A percentile compares a stretch with the other conserved stretches of the same genome.
Conservation (phyloP, 129 eudicot species). For the Cynara cardunculus region DNA sequence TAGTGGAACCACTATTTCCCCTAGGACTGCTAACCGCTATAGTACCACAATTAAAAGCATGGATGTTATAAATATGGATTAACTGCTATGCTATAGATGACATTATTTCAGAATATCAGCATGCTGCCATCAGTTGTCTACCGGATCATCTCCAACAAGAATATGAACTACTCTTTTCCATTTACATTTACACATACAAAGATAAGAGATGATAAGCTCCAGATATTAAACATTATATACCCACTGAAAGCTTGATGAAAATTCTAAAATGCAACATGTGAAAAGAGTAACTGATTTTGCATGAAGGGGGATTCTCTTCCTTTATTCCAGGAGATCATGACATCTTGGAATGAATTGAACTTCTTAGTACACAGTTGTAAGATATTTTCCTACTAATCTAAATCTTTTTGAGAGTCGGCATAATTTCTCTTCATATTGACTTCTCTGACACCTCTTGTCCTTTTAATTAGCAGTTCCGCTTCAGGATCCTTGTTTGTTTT, state of each 20-base stretch:
- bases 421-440: too few species aligned
- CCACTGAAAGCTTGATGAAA: neutral
- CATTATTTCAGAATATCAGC: neutral
- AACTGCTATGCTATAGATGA: neutral
- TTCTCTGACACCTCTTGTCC: too few species aligned
- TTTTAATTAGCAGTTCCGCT: too few species aligned
- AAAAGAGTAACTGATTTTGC: neutral
- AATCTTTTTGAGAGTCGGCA: too few species aligned
- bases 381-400: neutral
- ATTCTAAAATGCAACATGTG: neutral
- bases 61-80: neutral
- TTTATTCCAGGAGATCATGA: neutral
- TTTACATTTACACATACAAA: neutral
- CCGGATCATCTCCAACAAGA: neutral
- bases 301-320: neutral
- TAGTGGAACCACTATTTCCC: too few species aligned
- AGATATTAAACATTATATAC: neutral
- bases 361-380: neutral
- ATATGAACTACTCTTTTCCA: neutral
- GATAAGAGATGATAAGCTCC: neutral
- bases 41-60: too few species aligned
- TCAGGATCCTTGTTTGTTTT: too few species aligned
- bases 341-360: neutral
- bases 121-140: neutral
- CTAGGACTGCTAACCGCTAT: too few species aligned